Base-by-base conservation (phyloP, 2,329 filamentous ascomycete species). In the Chaetomium strumarium region DNA sequence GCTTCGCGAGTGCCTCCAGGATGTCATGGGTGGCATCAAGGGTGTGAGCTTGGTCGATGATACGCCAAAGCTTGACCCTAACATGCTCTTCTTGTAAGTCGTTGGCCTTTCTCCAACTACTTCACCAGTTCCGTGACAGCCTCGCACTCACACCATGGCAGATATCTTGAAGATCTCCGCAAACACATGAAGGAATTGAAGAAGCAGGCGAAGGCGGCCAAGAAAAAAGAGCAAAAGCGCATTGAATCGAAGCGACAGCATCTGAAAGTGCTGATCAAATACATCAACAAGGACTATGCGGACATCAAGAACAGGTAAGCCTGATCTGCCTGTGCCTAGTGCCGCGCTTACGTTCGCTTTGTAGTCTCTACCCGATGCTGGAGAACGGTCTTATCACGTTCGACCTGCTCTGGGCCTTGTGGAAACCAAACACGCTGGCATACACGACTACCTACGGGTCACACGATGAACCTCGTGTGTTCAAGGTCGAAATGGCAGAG, bases 371-470 rank as follows among this genome's bases (percentile, higher is more conserved):
- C 60, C 87, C 89, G 0, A 81, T 96, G 70, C 74, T 95, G 2
- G 80, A 90, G 58, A 86, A 85, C 31, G 88, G 89, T 9, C 83
- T 90, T 41, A 95, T 95, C 65, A 95, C 89, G 0, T 96, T 91
- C 61, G 89, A 96, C 52, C 77, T 95, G 2, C 73, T 95, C 1
- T 95, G 90, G 90, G 89, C 90, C 0, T 71, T 96, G 3, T 95
- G 87, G 78, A 95, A 93, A 64, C 90, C 90, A 0, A 88, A 90
- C 62, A 90, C 88, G 0, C 79, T 95, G 17, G 85, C 83, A 1
- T 92, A 86, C 65, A 82, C 85, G 0, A 80, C 82, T 0, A 92
- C 88, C 0, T 95, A 95, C 57, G 86, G 86, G 3, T 83, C 81
- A 34, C 72, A 76, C 13, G 87, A 92, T 37, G 84, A 93, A 61